A percentile compares a stretch with the other conserved stretches of the same genome.
phyloP scores from a whole-genome alignment of 306 rosid genomes.

The Gynostemma pentaphyllum region DNA sequence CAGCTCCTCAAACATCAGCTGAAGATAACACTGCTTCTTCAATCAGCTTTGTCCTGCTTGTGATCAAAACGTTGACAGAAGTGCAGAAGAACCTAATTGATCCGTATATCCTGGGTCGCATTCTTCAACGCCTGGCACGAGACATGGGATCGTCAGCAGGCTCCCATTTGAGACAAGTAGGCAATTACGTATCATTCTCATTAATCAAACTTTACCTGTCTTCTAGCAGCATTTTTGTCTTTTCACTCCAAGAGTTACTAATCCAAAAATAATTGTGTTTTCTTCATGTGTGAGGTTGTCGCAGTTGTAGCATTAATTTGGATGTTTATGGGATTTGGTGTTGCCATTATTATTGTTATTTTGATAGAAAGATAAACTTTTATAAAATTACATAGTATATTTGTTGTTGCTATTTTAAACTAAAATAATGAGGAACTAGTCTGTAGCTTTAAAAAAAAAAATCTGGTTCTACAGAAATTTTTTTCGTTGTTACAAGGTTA shows the following conservation, averaged over 20 bases:
- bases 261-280: not conserved
- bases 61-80: constrained; percentile 83
- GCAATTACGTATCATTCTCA: constrained; percentile 10
- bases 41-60: constrained; percentile 79
- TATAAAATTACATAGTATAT: too few relatives aligned
- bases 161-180: constrained; percentile 81
- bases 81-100: constrained; percentile 83
- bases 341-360: too few relatives aligned
- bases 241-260: not conserved
- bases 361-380: too few relatives aligned
- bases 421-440: not conserved
- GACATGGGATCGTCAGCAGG: constrained; percentile 88
- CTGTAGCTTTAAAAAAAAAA: not conserved
- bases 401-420: not conserved
- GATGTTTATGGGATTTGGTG: not conserved
- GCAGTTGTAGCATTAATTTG: not conserved
- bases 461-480: not conserved
- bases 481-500: too few relatives aligned
- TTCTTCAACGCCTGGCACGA: constrained; percentile 88
- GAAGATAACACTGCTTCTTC: constrained; percentile 73
- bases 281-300: not conserved
- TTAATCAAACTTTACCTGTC: not conserved
- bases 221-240: not conserved
- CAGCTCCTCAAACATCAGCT: constrained; percentile 59
- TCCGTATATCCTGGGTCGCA: constrained; percentile 65